A percentile compares a stretch with the other conserved stretches of the same genome.
These are phyloP conservation scores for Scedosporium dehoogii DNA, from an alignment of 2,329 filamentous ascomycete species.

Conservation along the genomic window DNA sequence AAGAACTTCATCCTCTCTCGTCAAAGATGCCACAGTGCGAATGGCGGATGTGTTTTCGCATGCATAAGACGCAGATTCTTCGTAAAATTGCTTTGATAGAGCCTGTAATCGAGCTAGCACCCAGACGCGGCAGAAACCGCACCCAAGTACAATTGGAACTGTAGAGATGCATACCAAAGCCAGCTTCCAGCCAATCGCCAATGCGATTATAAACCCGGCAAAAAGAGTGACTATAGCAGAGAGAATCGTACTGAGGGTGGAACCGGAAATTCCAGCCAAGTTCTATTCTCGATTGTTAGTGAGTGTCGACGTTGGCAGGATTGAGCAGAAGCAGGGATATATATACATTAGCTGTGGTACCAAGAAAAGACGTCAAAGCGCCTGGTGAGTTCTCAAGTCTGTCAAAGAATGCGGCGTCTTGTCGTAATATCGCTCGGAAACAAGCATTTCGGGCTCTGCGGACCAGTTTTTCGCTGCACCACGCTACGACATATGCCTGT, in stretches of 20 bases:
- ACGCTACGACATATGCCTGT: slow-evolving; percentile 25
- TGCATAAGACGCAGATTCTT: slow-evolving; percentile 36
- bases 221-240: slow-evolving; percentile 34
- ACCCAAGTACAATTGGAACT: slow-evolving; percentile 32
- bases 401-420: slow-evolving; percentile 42
- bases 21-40: slow-evolving; percentile 36
- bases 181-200: slow-evolving; percentile 39
- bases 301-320: background rate
- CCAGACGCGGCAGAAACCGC: slow-evolving; percentile 34
- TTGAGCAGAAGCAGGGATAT: slow-evolving; percentile 27
- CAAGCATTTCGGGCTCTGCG: slow-evolving; percentile 25
- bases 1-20: slow-evolving; percentile 32
- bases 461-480: slow-evolving; percentile 24
- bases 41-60: slow-evolving; percentile 21
- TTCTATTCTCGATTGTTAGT: slow-evolving; percentile 3
- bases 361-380: slow-evolving; percentile 25
- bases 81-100: slow-evolving; percentile 34
- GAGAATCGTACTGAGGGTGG: slow-evolving; percentile 21
- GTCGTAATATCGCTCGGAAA: slow-evolving; percentile 41
- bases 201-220: slow-evolving; percentile 32
- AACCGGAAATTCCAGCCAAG: slow-evolving; percentile 1
- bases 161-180: slow-evolving; percentile 34
- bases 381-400: slow-evolving; percentile 25
- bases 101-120: slow-evolving; percentile 30
- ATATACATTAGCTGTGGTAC: slow-evolving; percentile 36